Percentiles rank a stretch among this genome's conserved stretches.
phyloP scores from a whole-genome alignment of 345 rosid species.

The Gossypium rotundifolium region DNA sequence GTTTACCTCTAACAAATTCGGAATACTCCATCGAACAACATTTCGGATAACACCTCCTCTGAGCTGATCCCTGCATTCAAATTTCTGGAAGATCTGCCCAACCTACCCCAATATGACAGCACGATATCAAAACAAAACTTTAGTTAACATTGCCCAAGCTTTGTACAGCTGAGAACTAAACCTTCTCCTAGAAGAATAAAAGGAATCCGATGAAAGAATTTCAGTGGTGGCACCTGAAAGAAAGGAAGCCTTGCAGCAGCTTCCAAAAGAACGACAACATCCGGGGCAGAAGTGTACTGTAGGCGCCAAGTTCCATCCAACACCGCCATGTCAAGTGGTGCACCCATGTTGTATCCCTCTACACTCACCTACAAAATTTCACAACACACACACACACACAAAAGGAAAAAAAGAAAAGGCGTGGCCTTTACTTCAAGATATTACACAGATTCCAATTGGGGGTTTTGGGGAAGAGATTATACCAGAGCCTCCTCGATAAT shows the following conservation, averaged over 20 bases:
- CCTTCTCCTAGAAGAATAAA: not conserved
- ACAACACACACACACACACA: not conserved
- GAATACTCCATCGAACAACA: conserved; percentile 83
- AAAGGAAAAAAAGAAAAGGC: not conserved
- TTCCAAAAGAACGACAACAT: conserved; percentile 77
- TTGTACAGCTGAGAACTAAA: not conserved
- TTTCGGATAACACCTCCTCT: conserved; percentile 65
- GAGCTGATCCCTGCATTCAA: conserved; percentile 53
- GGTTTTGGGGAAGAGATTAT: not conserved
- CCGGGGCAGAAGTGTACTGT: conserved; percentile 88
- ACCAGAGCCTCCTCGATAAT: conserved; percentile 81
- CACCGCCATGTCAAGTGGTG: conserved; percentile 49
- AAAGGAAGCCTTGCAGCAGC: conserved; percentile 83
- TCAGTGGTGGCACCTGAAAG: conserved; percentile 46
- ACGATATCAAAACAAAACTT: not conserved
- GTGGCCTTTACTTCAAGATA: not conserved
- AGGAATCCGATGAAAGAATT: not conserved
- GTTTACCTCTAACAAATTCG: conserved; percentile 65
- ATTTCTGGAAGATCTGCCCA: conserved; percentile 82
- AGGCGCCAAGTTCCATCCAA: conserved; percentile 96
- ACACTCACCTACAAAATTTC: conserved; percentile 48
- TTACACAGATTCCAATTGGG: not conserved
- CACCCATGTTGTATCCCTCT: conserved; percentile 65
- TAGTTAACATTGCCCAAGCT: not conserved
- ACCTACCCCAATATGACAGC: conserved; percentile 33